A percentile compares a stretch with the other conserved stretches of the same genome.
These are phyloP conservation scores for Nakazawaea populi DNA, from an alignment of 805 yeast species.

Conservation along the genomic window DNA sequence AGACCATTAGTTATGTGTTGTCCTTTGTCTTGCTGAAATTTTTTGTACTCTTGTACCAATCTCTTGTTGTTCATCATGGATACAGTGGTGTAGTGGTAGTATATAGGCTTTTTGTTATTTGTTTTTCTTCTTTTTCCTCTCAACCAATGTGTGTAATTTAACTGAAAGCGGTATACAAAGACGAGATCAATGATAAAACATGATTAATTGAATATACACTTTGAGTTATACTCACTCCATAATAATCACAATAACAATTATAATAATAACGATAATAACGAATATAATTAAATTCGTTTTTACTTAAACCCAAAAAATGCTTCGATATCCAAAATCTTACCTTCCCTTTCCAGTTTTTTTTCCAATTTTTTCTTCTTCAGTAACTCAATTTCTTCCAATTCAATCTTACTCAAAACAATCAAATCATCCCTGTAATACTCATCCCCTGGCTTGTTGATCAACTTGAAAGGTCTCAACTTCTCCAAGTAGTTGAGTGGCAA, in stretches of 20 bases:
- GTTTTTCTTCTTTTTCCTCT: neutral
- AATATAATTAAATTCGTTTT: neutral
- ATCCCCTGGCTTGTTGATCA: conserved; percentile 21
- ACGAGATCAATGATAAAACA: too few relatives aligned
- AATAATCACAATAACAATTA: neutral
- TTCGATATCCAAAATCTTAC: conserved; percentile 21
- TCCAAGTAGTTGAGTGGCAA: conserved; percentile 23
- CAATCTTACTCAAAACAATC: conserved; percentile 24
- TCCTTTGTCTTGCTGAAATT: conserved; percentile 22
- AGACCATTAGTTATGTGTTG: conserved; percentile 25
- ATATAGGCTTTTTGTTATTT: neutral
- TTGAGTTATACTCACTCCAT: too few relatives aligned
- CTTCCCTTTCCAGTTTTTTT: conserved; percentile 15
- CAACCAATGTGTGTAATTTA: neutral
- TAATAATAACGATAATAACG: neutral
- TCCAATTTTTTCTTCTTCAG: conserved; percentile 15
- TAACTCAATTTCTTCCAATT: conserved; percentile 17
- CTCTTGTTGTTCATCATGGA: conserved; percentile 23
- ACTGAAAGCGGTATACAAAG: too few relatives aligned
- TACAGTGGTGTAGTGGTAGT: neutral
- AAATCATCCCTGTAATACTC: conserved; percentile 26
- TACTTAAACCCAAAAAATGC: conserved; percentile 27
- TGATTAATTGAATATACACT: too few relatives aligned
- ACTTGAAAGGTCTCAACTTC: conserved; percentile 17
- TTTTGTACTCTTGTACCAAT: conserved; percentile 29